Evolutionary conservation across 2,329 filamentous ascomycete genomes (phyloP), one percentile per base, ranked within the genome.

Genomic region (Aspergillus tamarii): DNA sequence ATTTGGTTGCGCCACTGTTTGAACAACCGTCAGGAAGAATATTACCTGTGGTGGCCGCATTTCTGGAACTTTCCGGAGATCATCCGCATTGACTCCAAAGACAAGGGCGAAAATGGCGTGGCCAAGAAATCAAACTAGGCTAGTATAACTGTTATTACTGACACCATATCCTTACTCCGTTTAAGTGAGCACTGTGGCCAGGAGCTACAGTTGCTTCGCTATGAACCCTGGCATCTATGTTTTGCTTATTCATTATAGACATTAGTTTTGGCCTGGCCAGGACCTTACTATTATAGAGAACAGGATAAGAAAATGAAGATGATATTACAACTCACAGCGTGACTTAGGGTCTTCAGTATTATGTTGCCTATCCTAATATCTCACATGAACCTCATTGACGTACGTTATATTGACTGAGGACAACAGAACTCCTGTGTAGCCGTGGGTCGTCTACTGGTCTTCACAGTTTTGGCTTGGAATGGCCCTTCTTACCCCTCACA

Each of bases 1-100:
- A 88, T 94, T 30, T 94, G 91, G 89, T 83, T 95, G 21, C 87
- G 91, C 46, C 88, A 90, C 66, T 93, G 91, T 70, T 80, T 95
- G 57, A 91, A 93, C 66, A 87, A 88, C 4, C 84, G 84, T 53
- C 90, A 92, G 72, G 86, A 91, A 48, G 87, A 93, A 72, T 95
- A 88, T 73, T 83, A 85, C 70, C 80, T 95, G 61, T 72, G 85
- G 58, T 96, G 92, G 92, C 86, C 89, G 1, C 86, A 84, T 28
- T 68, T 87, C 16, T 83, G 87, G 69, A 84, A 82, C 8, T 86
- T 88, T 65, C 87, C 87, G 6, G 79, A 84, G 57, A 79, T 89
- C 19, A 76, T 86, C 43, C 77, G 76, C 53, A 68, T 63, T 21
- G 62, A 63, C n/a, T 63, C 64, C 2, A 32, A 53, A 39, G 58